Conservation (phyloP, 192 early-diverging fungal genomes). For the Cladochytrium replicatum region DNA sequence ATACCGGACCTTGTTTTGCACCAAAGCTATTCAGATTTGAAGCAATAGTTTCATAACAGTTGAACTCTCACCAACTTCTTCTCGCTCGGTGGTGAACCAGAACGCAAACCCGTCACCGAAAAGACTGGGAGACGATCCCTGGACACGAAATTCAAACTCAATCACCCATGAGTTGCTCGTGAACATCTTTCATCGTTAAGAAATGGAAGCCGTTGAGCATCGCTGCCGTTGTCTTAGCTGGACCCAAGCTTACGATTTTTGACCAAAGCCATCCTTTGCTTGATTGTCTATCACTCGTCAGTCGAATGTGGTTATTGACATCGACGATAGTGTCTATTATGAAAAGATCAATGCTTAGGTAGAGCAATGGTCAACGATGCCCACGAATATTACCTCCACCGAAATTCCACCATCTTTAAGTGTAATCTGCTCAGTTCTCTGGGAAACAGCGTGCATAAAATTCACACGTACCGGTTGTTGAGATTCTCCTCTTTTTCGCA, state of each 20-base stretch:
- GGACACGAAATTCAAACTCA: constrained; percentile 89
- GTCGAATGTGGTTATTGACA: constrained; percentile 71
- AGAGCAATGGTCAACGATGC: neutral
- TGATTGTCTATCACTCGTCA: constrained; percentile 72
- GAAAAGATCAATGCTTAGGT: neutral
- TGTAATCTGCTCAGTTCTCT: constrained; percentile 56
- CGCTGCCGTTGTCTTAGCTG: neutral
- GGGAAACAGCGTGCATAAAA: neutral
- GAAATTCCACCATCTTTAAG: constrained; percentile 90
- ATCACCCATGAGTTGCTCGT: constrained; percentile 61
- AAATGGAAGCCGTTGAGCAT: neutral
- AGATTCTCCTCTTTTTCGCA: constrained; percentile 3
- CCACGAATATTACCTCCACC: constrained; percentile 48
- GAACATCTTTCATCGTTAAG: constrained; percentile 12
- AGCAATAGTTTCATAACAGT: neutral
- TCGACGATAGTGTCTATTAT: constrained; percentile 68
- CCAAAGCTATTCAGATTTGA: constrained; percentile 19
- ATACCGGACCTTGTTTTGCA: constrained; percentile 63
- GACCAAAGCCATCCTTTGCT: constrained; percentile 78
- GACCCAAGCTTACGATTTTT: constrained; percentile 20
- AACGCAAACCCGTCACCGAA: constrained; percentile 96
- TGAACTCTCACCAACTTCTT: constrained; percentile 14
- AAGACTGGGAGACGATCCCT: constrained; percentile 60
- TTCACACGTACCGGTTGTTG: constrained; percentile 5
- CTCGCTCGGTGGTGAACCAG: constrained; percentile 73